phyloP scores from a whole-genome alignment of 108 stramenopile genomes.

The Fragilariopsis cylindrus region DNA sequence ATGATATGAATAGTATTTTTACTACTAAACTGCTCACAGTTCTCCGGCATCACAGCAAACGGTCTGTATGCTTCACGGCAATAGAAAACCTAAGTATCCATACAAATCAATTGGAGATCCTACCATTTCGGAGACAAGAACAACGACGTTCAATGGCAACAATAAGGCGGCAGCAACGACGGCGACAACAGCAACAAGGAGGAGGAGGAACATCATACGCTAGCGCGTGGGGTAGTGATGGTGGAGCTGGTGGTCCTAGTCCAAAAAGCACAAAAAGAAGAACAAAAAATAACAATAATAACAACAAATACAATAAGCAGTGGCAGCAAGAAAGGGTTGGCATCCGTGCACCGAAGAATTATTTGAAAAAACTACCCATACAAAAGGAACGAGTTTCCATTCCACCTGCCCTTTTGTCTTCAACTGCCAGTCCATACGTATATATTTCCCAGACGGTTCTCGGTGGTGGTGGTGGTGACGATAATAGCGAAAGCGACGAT shows the following conservation, averaged over 20 bases:
- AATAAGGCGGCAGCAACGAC: background rate
- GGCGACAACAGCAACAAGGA: background rate
- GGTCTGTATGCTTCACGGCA: too few species aligned
- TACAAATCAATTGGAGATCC: too few species aligned
- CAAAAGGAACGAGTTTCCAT: background rate
- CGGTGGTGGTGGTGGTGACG: conserved; percentile 12
- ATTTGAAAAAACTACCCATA: conserved; percentile 4
- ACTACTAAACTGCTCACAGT: too few species aligned
- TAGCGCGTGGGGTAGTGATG: too few species aligned
- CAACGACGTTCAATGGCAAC: background rate
- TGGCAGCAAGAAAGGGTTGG: background rate
- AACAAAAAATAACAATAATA: conserved; percentile 15
- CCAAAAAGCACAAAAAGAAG: background rate
- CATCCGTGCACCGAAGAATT: conserved; percentile 4
- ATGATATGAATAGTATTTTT: too few species aligned
- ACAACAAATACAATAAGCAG: background rate
- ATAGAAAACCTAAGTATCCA: too few species aligned
- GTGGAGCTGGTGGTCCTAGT: too few species aligned
- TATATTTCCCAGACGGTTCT: conserved; percentile 39
- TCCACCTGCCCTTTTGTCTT: conserved; percentile 33
- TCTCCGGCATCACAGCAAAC: too few species aligned
- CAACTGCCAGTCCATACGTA: conserved; percentile 49
- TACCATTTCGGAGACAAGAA: too few species aligned
- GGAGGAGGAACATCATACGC: background rate
- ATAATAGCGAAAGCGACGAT: conserved; percentile 21